Conservation (phyloP, 192 early-diverging fungal species). For the Rhizophagus prolifer region DNA sequence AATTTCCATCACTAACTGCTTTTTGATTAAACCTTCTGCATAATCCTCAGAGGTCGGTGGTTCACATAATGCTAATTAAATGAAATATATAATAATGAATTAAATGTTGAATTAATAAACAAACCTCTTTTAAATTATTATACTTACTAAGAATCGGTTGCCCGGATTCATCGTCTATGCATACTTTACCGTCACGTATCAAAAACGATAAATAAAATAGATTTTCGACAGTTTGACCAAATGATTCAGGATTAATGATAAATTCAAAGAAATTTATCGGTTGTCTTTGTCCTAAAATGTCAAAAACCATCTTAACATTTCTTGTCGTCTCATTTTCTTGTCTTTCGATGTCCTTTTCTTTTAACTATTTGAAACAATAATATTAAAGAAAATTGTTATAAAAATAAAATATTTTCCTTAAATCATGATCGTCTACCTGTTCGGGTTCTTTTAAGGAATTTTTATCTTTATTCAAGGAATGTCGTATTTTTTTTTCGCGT, state of each 20-base stretch:
- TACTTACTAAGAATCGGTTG: constrained; percentile 57
- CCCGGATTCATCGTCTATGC: constrained; percentile 69
- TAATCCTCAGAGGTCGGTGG: constrained; percentile 71
- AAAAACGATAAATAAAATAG: constrained; percentile 98
- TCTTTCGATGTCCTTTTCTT: constrained; percentile 69
- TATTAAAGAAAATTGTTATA: constrained; percentile 8
- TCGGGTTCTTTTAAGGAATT: constrained; percentile 44
- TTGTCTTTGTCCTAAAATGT: constrained; percentile 54
- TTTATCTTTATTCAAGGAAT: constrained; percentile 47
- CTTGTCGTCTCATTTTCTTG: constrained; percentile 87
- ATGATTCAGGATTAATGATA: constrained; percentile 86
- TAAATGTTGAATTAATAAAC: constrained; percentile 23
- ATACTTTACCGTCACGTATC: constrained; percentile 79
- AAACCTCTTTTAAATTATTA: constrained; percentile 2
- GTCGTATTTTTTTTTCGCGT: constrained; percentile 32
- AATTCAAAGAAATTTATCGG: constrained; percentile 81
- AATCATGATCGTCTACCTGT: neutral
- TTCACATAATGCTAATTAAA: constrained; percentile 49
- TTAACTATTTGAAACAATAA: constrained; percentile 39
- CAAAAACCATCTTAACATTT: constrained; percentile 70
- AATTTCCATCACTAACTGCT: constrained; percentile 77
- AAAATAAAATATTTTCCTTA: neutral
- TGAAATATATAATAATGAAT: neutral
- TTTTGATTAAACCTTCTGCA: constrained; percentile 62
- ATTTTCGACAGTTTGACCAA: constrained; percentile 94